These are phyloP conservation scores for Colletotrichum sp. DNA, from an alignment of 2,329 filamentous ascomycete species.

Conservation along the genomic window DNA sequence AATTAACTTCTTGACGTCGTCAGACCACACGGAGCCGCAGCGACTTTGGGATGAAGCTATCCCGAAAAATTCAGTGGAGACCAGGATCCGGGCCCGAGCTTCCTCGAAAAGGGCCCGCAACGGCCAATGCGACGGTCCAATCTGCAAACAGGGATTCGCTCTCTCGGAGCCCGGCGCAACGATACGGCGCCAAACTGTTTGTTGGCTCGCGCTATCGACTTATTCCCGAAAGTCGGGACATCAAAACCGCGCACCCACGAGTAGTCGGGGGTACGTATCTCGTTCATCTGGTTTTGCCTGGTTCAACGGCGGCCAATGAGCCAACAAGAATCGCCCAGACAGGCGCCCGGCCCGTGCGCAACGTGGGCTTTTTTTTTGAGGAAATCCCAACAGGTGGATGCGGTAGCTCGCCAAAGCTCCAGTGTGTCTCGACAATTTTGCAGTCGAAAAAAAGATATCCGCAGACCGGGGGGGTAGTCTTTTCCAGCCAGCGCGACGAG, in stretches of 20 bases:
- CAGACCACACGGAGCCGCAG: background rate
- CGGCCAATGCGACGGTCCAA: background rate
- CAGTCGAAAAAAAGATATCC: background rate
- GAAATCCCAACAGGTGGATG: conserved; percentile 16
- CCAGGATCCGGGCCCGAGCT: background rate
- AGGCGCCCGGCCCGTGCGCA: background rate
- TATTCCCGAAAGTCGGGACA: background rate
- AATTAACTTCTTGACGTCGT: background rate
- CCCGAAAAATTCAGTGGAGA: conserved; percentile 21
- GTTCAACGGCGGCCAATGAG: background rate
- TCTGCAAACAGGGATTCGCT: background rate
- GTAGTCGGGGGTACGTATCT: background rate
- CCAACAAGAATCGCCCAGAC: background rate
- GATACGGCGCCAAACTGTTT: background rate
- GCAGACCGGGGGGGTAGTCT: background rate
- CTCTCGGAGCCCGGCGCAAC: conserved; percentile 12
- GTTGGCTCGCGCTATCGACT: background rate
- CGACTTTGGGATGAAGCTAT: conserved; percentile 17
- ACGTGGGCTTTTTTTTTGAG: background rate
- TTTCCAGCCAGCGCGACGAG: background rate
- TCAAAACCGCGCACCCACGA: background rate
- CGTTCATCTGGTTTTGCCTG: background rate
- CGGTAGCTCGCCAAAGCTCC: conserved; percentile 14
- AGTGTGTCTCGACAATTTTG: conserved; percentile 8
- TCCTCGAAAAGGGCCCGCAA: background rate